phyloP scores from a whole-genome alignment of 176 grass and related monocot species.

The Urochloa ruziziensis region DNA sequence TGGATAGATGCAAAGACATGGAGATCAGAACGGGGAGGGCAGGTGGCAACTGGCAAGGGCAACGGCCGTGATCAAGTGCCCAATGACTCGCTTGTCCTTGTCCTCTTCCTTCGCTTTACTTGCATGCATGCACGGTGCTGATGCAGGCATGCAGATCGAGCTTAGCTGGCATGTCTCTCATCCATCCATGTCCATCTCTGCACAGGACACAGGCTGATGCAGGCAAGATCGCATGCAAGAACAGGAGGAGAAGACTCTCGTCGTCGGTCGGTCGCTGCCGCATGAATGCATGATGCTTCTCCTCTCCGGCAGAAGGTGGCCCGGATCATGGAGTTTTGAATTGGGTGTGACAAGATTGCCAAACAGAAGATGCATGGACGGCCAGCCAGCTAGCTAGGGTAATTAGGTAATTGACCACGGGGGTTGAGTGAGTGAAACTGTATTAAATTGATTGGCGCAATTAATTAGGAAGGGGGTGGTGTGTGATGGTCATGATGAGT shows the following conservation, averaged over 20 bases:
- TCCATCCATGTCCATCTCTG: not conserved
- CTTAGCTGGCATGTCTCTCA: not conserved
- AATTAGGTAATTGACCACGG: not conserved
- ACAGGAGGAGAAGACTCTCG: not conserved
- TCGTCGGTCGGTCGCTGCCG: not conserved
- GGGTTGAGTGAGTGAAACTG: not conserved
- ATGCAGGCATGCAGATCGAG: not conserved
- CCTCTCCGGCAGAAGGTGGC: no score
- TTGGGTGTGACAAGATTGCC: conserved; percentile 1
- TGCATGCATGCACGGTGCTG: not conserved
- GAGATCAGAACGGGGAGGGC: not conserved
- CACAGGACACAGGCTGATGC: not conserved
- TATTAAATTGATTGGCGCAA: not conserved
- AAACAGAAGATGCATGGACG: not conserved
- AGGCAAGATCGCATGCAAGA: not conserved
- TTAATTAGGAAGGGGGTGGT: not conserved
- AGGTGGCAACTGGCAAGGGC: not conserved
- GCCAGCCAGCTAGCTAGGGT: not conserved
- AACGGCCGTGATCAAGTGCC: conserved; percentile 18
- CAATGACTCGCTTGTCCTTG: conserved; percentile 28
- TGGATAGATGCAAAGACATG: not conserved
- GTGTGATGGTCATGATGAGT: conserved; percentile 31
- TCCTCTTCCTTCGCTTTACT: not conserved
- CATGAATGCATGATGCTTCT: not conserved
- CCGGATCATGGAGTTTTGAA: not conserved